Evolutionary conservation across 2,329 filamentous ascomycete genomes (phyloP).

Genomic region (Fusarium concolor): DNA sequence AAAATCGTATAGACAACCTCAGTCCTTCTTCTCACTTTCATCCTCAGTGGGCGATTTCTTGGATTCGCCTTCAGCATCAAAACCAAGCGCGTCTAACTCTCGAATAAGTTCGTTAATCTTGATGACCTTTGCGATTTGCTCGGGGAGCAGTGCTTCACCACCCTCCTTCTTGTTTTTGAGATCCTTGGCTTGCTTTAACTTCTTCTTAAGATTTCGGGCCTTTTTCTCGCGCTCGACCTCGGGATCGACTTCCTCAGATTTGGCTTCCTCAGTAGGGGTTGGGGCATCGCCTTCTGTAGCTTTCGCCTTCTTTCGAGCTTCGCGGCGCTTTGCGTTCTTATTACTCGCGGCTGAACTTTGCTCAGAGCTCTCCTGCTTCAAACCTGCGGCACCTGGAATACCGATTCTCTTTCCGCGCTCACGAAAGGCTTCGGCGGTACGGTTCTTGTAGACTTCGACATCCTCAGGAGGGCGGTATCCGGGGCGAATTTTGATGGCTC

Average conservation of each 20-base stretch:
- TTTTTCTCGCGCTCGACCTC: constrained; percentile 92
- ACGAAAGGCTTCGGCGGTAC: constrained; percentile 86
- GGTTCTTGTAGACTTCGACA: constrained; percentile 95
- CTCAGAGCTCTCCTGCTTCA: constrained; percentile 62
- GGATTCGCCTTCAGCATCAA: constrained; percentile 80
- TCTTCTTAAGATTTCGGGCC: constrained; percentile 91
- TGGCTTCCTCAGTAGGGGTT: constrained; percentile 31
- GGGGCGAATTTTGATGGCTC: constrained; percentile 92
- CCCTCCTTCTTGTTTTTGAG: constrained; percentile 91
- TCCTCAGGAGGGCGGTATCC: constrained; percentile 96
- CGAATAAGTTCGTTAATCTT: constrained; percentile 94
- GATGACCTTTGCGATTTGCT: constrained; percentile 97
- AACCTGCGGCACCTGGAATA: constrained; percentile 78
- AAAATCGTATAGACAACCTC: constrained; percentile 13
- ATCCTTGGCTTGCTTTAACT: constrained; percentile 91
- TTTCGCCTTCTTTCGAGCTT: constrained; percentile 67
- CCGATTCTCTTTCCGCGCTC: constrained; percentile 71
- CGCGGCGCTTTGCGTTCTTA: constrained; percentile 86
- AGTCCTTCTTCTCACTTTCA: constrained; percentile 41
- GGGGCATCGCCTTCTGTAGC: constrained; percentile 66
- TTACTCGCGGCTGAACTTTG: constrained; percentile 67
- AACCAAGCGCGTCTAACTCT: constrained; percentile 86
- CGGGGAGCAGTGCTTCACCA: constrained; percentile 84
- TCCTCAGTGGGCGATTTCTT: constrained; percentile 45
- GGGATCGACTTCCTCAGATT: constrained; percentile 66